These are phyloP conservation scores for Amylocarpus encephaloides DNA, from an alignment of 2,329 filamentous ascomycete species.

Conservation along the genomic window DNA sequence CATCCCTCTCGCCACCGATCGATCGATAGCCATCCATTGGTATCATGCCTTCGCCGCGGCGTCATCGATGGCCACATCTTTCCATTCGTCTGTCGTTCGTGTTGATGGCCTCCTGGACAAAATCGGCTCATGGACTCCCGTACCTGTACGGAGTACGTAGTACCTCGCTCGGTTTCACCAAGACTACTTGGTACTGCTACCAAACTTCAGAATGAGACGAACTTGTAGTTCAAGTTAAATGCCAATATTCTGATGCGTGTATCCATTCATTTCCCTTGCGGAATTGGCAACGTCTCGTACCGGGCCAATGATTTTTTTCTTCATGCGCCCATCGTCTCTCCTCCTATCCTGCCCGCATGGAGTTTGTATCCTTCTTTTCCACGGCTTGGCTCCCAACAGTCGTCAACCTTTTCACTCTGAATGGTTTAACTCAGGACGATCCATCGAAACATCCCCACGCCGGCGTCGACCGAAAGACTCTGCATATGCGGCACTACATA, in stretches of 20 bases:
- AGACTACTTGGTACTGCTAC: not conserved
- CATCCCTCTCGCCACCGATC: no score
- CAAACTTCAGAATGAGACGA: not conserved
- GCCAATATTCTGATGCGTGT: no score
- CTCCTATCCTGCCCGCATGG: no score
- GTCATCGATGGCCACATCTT: no score
- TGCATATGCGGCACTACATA: not conserved
- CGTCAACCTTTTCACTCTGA: not conserved
- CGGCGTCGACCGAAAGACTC: not conserved
- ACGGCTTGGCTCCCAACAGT: not conserved
- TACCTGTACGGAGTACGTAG: no score
- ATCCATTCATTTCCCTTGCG: no score
- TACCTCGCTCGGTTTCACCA: no score
- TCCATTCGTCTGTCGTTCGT: not conserved
- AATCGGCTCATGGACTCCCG: not conserved
- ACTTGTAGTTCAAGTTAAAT: no score
- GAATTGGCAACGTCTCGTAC: not conserved
- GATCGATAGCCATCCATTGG: no score
- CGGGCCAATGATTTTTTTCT: not conserved
- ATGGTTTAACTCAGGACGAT: constrained; percentile 11
- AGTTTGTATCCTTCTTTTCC: no score
- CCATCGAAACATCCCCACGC: constrained; percentile 14
- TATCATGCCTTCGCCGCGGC: no score
- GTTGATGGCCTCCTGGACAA: not conserved
- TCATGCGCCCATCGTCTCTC: no score